phyloP scores from a whole-genome alignment of 768 basidiomycete species.

The Auricularia cornea region DNA sequence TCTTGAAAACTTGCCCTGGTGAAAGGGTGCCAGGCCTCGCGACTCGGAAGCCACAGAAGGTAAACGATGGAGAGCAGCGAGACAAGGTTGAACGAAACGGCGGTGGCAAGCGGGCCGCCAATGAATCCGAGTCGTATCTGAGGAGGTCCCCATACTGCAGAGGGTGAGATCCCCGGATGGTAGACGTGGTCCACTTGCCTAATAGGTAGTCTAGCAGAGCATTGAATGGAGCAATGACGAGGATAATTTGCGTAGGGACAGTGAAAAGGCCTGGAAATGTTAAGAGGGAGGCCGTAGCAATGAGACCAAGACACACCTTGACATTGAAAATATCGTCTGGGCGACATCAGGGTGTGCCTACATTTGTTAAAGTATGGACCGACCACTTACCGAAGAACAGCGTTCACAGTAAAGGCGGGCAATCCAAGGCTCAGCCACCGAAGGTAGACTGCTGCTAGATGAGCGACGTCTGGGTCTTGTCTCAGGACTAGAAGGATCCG shows the following conservation, averaged over 20 bases:
- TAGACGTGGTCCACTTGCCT: conserved; percentile 39
- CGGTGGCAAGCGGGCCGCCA: conserved; percentile 87
- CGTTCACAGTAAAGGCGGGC: conserved; percentile 61
- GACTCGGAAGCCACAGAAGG: conserved; percentile 50
- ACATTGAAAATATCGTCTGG: conserved; percentile 70
- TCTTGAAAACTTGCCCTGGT: conserved; percentile 54
- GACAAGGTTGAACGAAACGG: conserved; percentile 84
- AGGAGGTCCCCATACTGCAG: conserved; percentile 70
- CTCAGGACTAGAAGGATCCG: conserved; percentile 61
- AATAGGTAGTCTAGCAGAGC: conserved; percentile 74
- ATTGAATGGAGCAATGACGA: conserved; percentile 81
- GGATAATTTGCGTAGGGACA: conserved; percentile 75
- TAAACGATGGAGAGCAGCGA: conserved; percentile 52
- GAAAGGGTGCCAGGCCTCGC: conserved; percentile 77
- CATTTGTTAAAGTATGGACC: conserved; percentile 1
- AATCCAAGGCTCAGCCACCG: conserved; percentile 70
- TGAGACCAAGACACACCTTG: conserved; percentile 40
- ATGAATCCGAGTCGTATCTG: conserved; percentile 77
- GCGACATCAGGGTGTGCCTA: neutral
- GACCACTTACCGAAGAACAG: conserved; percentile 44
- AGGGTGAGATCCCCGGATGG: neutral
- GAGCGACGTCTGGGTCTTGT: conserved; percentile 80
- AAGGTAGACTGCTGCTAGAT: conserved; percentile 67
- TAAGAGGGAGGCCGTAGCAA: no score
- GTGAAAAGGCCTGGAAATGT: conserved; percentile 55